Base-by-base conservation (phyloP, 2,329 filamentous ascomycete genomes). In the Diplocarpon rosae region DNA sequence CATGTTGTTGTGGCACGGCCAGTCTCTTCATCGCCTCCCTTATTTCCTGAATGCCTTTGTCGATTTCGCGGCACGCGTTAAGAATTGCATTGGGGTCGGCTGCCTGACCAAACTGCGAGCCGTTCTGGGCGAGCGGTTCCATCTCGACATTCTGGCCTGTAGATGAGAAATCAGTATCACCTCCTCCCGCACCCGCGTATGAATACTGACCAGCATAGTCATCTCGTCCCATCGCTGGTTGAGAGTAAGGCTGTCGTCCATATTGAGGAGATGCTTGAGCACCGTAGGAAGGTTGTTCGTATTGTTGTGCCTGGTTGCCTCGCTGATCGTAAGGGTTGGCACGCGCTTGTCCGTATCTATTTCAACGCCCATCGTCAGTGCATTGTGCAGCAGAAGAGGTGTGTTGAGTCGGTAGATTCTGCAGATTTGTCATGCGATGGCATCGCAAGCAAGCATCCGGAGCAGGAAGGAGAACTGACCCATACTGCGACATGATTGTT, bases 51-150 rank as follows among this genome's bases (percentile, higher is more conserved):
- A 95, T 84, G 34, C 80, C 83, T 47, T 76, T 71, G 62, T 88
- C 83, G 62, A 95, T 83, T 37, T 85, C 79, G 47, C 78, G 76
- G 67, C 86, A 92, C 63, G 92, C 83, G 67, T 93, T 86, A 48
- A 95, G 74, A 54, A 94, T 83, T 45, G 76, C 76, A 61, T 86
- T 88, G 35, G 83, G 78, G 63, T 88, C 77, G 55, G 65, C 57
- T 56, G 69, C 62, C 39, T 63, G 62, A 33, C 62, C 70, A 42
- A 72, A 70, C 39, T 65, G 64, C 40, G 67, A 59, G 39, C 67
- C 69, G 48, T 72, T 73, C 10, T 53, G 40, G 38, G 56, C 48
- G 8, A 60, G 72, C 11, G 81, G 73, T 37, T 76, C 75, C 80
- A 88, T 84, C 66, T 89, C 84, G 55, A 86, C 78, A 56, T 60